Evolutionary conservation across 225 moss, liverwort and hornwort species (phyloP), one percentile per base, ranked within the genome.

Genomic region (Climacium dendroides): DNA sequence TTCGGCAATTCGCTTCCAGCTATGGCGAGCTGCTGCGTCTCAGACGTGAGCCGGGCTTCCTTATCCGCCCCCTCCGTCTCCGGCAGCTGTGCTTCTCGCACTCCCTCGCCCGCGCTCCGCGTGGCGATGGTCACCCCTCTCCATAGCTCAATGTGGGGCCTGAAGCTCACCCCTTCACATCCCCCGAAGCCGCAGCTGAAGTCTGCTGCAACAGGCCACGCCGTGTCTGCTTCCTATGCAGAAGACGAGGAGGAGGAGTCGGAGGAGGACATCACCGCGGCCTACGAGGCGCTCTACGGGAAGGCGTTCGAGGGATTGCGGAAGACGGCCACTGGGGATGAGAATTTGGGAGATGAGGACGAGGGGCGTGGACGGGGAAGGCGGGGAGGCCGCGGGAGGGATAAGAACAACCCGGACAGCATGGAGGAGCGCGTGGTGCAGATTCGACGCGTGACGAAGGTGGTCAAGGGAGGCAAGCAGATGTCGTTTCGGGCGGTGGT

Each of bases 391-490:
- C 89, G 90, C 29, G 90, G 91, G 35, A 90, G 93, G 8, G 89
- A 90, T 41, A 63, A 88, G 79, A 59, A 89, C 13, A 91, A 37
- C 78, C 24, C 60, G 37, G 93, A 96, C 20, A 90, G 84, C 39
- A 94, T 99, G 82, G 98, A 99, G 88, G 97, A 97, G 95, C 87
- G 98, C 15, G 98, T 99, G 88, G 97, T 99, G 91, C 98, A 99
- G 85, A 97, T 99, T 89, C 93, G 98, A 43, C 95, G 98, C 55
- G 98, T 99, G 74, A 99, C 98, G 7, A 99, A 99, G 93, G 98
- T 99, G 75, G 98, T 99, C 70, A 99, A 99, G 91, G 98, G 98
- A 48, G 98, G 98, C 26, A 99, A 99, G 94, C 97, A 99, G 92
- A 90, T 99, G 87, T 96, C 95, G 69, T 99, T 97, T 92, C 93